Evolutionary conservation across 345 rosid genomes (phyloP), one percentile per base, ranked within the genome.

Genomic region (Hirschfeldia incana): DNA sequence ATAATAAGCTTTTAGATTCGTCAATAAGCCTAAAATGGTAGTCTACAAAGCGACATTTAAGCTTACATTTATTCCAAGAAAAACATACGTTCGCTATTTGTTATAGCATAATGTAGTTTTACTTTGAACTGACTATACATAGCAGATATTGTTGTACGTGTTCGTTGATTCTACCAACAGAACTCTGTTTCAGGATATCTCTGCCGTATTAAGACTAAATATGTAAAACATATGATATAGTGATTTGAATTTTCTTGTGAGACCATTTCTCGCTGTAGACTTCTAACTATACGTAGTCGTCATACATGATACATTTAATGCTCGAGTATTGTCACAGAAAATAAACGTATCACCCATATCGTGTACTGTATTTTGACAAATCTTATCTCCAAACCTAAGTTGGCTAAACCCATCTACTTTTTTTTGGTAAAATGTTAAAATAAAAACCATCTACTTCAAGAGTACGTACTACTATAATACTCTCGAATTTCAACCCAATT

Each of bases 1-100:
- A 67, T 30, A 5, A 27, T 10, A 21, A 65, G 17, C 36, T 4
- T 28, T 4, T 71, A 65, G 81, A 78, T 78, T 73, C 69, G 17
- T 46, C 36, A 42, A n/a, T 5, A 8, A 49, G 28, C 21, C 36
- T 42, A 17, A 67, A 12, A 2, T 29, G n/a, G 53, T 44, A 76
- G 64, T 32, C 8, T 12, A 44, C 21, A 60, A 67, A 75, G 9
- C 42, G 53, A 55, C 71, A 36, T 70, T 70, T 32, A 4, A 44
- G 71, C 71, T 42, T 37, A 72, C 76, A 39, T 11, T 60, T 39
- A 60, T 60, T 37, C 58, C 37, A 21, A 21, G 21, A 21, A 27
- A 34, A 26, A 57, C 2, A 21, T 6, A 26, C 5, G 3, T 4
- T 28, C 1, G 2, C 55, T 16, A 2, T 33, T 2, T 53, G 5